Base-by-base conservation (phyloP, 2,329 filamentous ascomycete species). In the Penicillium sclerotiorum region DNA sequence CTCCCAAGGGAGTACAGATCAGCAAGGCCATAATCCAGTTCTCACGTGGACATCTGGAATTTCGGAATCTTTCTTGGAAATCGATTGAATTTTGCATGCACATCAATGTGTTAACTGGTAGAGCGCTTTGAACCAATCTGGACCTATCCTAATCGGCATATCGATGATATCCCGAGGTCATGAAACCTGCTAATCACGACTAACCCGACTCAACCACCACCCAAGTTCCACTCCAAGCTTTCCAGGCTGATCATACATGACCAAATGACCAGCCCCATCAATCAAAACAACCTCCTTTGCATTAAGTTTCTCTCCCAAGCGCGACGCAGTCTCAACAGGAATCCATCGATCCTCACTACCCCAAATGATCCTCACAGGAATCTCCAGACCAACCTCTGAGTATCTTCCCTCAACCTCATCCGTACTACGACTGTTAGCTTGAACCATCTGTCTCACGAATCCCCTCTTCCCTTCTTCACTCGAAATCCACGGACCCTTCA, bases 271-370 rank as follows among this genome's bases (percentile, higher is more conserved):
- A 8, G 75, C 76, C 12, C 65, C 57, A 8, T 71, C 67, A 38
- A 75, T 60, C 5, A 73, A 42, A 2, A 73, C 25, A 12, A 60
- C 39, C 12, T 52, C 44, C 23, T 23, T 17, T 2, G 63, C 62
- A 3, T 68, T 58, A 17, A 75, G 47, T 37, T 62, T 52, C 2
- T 61, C 55, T 20, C 45, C 59, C 55, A 75, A 50, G 27, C 56
- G 59, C 17, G 63, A 57, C 38, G 75, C 73, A 22, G 62, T 69
- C 42, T 73, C 68, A 1, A 67, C 64, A 0, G 73, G 74, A 38
- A 78, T 69, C 76, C 75, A 78, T 28, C 51, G 51, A 51, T 79
- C 75, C 3, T 76, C 57, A 20, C 62, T 64, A 1, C 75, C 76
- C 75, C 75, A 78, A 7, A 78, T 65, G 5, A 79, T 61, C 50